Base-by-base conservation (phyloP, 2,329 filamentous ascomycete species). In the Cladosporium sp. region DNA sequence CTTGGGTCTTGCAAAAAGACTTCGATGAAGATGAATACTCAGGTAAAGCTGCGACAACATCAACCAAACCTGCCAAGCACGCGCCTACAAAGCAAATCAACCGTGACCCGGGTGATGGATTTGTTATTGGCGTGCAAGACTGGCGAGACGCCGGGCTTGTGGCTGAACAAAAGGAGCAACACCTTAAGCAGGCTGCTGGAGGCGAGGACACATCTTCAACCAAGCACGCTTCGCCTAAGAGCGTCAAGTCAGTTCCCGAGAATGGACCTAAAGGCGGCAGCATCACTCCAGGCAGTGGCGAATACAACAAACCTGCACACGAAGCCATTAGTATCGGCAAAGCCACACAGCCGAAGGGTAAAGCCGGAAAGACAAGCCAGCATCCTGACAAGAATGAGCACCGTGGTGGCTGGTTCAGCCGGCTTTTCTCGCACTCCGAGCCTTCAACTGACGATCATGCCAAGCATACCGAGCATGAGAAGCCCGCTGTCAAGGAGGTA, bases 51-150 rank as follows among this genome's bases (percentile, higher is more conserved):
- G 60, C 56, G 6, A 68, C 65, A 23, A 65, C 70, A 5, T 68
- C 65, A 64, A 67, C 65, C 1, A 66, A 67, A 25, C 71, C 73
- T 13, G 72, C 75, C n/a, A 76, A 76, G 46, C 74, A 72, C 63
- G 70, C 74, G 11, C 58, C 66, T 18, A 65, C 67, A 70, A 68
- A 75, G 16, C 32, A 65, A 23, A 23, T 58, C 1, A n/a, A 18
- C 13, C 53, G 57, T 23, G 67, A 70, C n/a, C 65, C 74, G 25
- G 77, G 81, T 56, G 89, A 92, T 75, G 86, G 84, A 65, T 94
- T 93, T 74, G 84, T 91, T 53, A 93, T 94, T 71, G 91, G 91
- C n/a, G 88, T 93, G 14, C 90, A 95, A 70, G 91, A 95, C 74
- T 94, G 91, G 91, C 86, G 91, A 70, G 91, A 95, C 75, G 89